Percentiles rank a stretch among this genome's conserved stretches.
phyloP scores from a whole-genome alignment of 129 eudicot species.

The Artemisia argyi region DNA sequence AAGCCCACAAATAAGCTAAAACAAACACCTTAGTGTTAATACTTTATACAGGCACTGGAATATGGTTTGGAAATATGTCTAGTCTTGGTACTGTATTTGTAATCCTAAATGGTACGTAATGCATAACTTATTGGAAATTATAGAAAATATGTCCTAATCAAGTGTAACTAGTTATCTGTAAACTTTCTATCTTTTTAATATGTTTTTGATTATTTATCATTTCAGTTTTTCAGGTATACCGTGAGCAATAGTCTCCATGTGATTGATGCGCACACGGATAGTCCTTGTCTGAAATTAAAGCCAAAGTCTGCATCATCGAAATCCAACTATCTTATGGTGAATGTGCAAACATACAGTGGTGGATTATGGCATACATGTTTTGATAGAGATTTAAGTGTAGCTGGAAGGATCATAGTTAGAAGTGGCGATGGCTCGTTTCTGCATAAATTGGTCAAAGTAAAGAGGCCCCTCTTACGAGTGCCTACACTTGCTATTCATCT shows the following conservation, averaged over 20 bases:
- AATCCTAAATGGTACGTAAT: too few species aligned
- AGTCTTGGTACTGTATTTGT: too few species aligned
- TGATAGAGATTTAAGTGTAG: constrained; percentile 90
- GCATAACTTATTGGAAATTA: too few species aligned
- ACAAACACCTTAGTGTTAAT: too few species aligned
- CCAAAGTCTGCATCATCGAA: constrained; percentile 86
- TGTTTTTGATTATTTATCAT: constrained; percentile 24
- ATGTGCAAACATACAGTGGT: constrained; percentile 92
- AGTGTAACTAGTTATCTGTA: too few species aligned
- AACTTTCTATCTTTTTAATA: not conserved
- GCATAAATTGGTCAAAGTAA: constrained; percentile 78
- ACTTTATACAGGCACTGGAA: too few species aligned
- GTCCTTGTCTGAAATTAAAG: constrained; percentile 90
- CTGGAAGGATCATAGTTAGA: constrained; percentile 86
- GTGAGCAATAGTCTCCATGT: constrained; percentile 85
- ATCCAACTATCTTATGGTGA: constrained; percentile 89
- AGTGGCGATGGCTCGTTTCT: constrained; percentile 65
- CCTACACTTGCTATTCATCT: constrained; percentile 97
- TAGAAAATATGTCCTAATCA: too few species aligned
- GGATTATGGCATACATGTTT: constrained; percentile 99
- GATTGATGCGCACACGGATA: constrained; percentile 95
- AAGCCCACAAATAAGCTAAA: too few species aligned
- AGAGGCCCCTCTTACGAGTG: constrained; percentile 80
- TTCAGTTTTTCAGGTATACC: constrained; percentile 79
- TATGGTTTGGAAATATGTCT: too few species aligned